Base-by-base conservation (phyloP, 495 filamentous ascomycete genomes). In the Penicillium cataractarum region DNA sequence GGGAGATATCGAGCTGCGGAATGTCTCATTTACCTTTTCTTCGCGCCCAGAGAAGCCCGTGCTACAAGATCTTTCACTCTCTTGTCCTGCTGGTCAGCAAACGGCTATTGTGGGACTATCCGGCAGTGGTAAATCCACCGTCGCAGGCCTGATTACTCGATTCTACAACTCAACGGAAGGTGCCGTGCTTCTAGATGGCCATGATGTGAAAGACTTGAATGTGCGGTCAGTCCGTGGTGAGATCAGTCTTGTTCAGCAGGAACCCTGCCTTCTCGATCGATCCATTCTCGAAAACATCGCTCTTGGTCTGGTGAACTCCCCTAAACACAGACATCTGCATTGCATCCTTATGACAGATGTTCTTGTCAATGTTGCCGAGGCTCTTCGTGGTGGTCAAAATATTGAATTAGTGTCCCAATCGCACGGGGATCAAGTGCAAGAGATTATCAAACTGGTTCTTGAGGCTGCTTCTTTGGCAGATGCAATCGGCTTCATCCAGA, bases 231-330 rank as follows among this genome's bases (percentile, higher is more conserved):
- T 89, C 44, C 74, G 88, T 13, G 77, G 79, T 32, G 78, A 80
- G 46, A 75, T 90, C 33, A 80, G 82, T 42, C 71, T 90, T 4
- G 89, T 91, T 5, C 81, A 88, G 61, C 88, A 92, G 67, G 86
- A 90, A 40, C 83, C 88, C 0, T 76, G 81, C 10, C 78, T 91
- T 0, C 80, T 91, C 31, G 77, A 84, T 44, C 79, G 85, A 3
- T 88, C 89, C 0, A 80, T 92, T 6, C 70, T 89, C 49, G 85
- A 90, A 58, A 91, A 91, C 61, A 87, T 92, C 50, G 81, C 81
- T 21, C 78, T 86, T 32, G 89, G 87, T 6, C 74, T 91, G 15
- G 68, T 89, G 22, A 86, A 84, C 67, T 85, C 76, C 19, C 70
- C 80, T 0, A 50, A 10, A 21, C 82, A 84, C 60, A 40, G 31